These are phyloP conservation scores for Rosa rugosa DNA, from an alignment of 306 rosid genomes.

Conservation along the genomic window DNA sequence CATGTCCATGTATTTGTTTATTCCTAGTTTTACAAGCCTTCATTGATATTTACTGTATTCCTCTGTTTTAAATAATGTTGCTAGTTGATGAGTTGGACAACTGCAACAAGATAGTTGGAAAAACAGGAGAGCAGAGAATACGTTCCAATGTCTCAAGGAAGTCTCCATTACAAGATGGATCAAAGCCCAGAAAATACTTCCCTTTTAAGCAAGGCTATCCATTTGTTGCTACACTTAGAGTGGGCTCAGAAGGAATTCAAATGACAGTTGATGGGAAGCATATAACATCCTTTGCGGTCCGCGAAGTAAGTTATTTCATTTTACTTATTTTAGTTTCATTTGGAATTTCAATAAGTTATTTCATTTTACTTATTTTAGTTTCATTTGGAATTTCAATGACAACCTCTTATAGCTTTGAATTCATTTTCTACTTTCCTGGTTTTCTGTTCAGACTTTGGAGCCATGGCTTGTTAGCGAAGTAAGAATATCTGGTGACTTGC, in stretches of 20 bases:
- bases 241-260: constrained; percentile 96
- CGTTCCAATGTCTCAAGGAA: constrained; percentile 53
- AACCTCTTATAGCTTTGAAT: constrained; percentile 20
- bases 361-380: neutral
- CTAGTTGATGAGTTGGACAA: constrained; percentile 96
- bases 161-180: constrained; percentile 51
- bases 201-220: constrained; percentile 95
- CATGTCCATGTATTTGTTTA: neutral
- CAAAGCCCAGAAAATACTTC: constrained; percentile 59
- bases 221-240: constrained; percentile 94
- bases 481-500: constrained; percentile 78
- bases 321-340: constrained; percentile 5
- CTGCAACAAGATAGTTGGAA: constrained; percentile 93
- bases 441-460: constrained; percentile 76
- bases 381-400: constrained; percentile 17
- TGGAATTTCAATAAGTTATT: constrained; percentile 24
- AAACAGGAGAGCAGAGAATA: constrained; percentile 46
- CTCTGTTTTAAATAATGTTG: constrained; percentile 21
- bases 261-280: constrained; percentile 99
- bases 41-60: constrained; percentile 1
- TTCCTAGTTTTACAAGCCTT: neutral
- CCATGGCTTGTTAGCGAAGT: constrained; percentile 95
- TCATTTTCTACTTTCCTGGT: constrained; percentile 36
- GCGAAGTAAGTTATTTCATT: constrained; percentile 58
- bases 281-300: constrained; percentile 85